Evolutionary conservation across 2,329 filamentous ascomycete genomes (phyloP), one percentile per base, ranked within the genome.

Genomic region (Tolypocladium ophioglossoides): DNA sequence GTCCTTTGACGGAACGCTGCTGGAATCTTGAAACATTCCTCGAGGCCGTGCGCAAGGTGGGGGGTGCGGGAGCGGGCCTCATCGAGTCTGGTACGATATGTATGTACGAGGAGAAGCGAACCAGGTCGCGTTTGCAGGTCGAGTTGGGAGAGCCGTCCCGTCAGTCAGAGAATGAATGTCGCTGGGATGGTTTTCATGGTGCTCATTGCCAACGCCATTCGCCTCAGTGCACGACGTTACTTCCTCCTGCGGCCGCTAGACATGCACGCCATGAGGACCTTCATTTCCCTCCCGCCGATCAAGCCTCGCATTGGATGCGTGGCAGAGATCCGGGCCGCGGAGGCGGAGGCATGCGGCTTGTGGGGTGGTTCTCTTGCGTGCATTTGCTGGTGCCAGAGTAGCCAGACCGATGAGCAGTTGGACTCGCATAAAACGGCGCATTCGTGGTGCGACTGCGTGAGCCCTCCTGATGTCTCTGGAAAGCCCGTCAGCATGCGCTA

Each of bases 251-350:
- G 22, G 51, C 54, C 51, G 40, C 48, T 53, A 51, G 34, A 34
- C 46, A 50, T 55, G 54, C 54, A 53, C 41, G 51, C 54, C 54
- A 52, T 52, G 54, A 47, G 50, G 38, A 27, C 50, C 54, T 55
- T 54, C 51, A 56, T 56, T 56, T 54, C 54, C 51, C 35, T 50
- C 51, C 48, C 30, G 46, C 35, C 51, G 51, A 55, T 55, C 54
- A 18, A 50, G 44, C 38, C 46, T 55, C 51, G 44, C 50, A 55
- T 55, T 55, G 44, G 44, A 47, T 47, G 44, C 44, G 44, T 47
- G 44, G 24, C 44, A 47, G n/a, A 48, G 49, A 52, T 41, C 32
- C 41, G 32, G 37, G 44, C 49, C 9, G 49, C 49, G 49, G 49
- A 50, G 49, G 37, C 34, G 47, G n/a, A 37, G n/a, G 32, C 47